phyloP scores from a whole-genome alignment of 2,329 filamentous ascomycete species.

The Diaporthe caulivora region DNA sequence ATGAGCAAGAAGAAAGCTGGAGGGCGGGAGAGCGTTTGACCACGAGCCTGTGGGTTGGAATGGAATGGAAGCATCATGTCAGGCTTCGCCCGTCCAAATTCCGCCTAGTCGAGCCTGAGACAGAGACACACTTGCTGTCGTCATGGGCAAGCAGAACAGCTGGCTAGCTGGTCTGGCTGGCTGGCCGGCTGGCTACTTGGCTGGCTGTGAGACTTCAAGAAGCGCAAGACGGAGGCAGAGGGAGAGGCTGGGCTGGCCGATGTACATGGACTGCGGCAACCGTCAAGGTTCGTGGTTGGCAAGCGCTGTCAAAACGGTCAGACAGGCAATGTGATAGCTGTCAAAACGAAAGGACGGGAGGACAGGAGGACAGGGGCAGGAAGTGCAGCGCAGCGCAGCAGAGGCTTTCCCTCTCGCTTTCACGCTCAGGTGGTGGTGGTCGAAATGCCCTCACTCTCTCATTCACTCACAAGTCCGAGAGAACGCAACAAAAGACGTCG shows the following conservation, averaged over 20 bases:
- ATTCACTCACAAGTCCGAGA: too few species aligned
- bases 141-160: slow-evolving; percentile 3
- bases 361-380: slow-evolving; percentile 5
- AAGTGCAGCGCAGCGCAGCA: neutral
- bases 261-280: slow-evolving; percentile 12
- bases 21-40: slow-evolving; percentile 3
- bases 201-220: neutral
- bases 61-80: slow-evolving; percentile 34
- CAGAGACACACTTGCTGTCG: slow-evolving; percentile 24
- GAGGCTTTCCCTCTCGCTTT: too few species aligned
- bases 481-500: slow-evolving; percentile 13
- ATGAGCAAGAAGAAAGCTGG: slow-evolving; percentile 15
- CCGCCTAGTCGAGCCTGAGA: slow-evolving; percentile 30
- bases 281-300: slow-evolving; percentile 10
- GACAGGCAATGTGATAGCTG: slow-evolving; percentile 28
- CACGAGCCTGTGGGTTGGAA: slow-evolving; percentile 23
- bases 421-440: neutral
- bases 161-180: neutral
- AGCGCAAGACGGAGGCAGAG: neutral
- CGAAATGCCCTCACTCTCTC: slow-evolving; percentile 12
- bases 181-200: slow-evolving; percentile 13
- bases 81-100: neutral
- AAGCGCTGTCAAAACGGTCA: slow-evolving; percentile 30
- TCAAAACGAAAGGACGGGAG: slow-evolving; percentile 22
- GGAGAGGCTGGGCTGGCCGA: neutral